Base-by-base conservation (phyloP, 1,284 basidiomycete species). In the Fomes fomentarius region DNA sequence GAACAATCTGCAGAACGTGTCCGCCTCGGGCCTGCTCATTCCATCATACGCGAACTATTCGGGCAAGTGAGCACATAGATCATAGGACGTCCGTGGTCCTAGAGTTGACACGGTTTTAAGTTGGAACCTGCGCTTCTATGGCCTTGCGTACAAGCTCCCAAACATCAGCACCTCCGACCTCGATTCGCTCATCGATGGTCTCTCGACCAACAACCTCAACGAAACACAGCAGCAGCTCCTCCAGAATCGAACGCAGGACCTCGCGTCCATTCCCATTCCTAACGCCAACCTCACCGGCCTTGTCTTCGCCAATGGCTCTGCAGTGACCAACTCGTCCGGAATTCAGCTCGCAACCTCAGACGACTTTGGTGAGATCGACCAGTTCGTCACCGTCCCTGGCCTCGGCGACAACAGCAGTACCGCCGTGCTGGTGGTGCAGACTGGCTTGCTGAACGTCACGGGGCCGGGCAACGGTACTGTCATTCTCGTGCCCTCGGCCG, bases 41-140 rank as follows among this genome's bases (percentile, higher is more conserved):
- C 64, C 66, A 0, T 66, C 66, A 4, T 67, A 66, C 35, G 57
- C 66, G 1, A 66, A 66, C 52, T 62, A 61, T 38, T 60, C 64
- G 3, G 57, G 54, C 30, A 57, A 52, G 66, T 65, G 15, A 25
- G 60, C 55, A 14, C 45, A 14, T 12, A 7, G 22, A n/a, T 19
- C 33, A 26, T 6, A 0, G 7, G 19, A 30, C 17, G 26, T 34
- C 12, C 21, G 10, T 11, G 11, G 2, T 34, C n/a, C 3, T n/a
- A 17, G 25, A 14, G 17, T 28, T 24, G 14, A 12, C 42, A 45
- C 22, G 35, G n/a, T 39, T 26, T 12, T 2, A 21, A 65, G 64
- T 24, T 67, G 66, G 66, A 67, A 66, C 33, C 48, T 67, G 11
- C 66, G 66, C 17, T 67, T 66, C 56, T 67, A 67, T 40, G 65